Percentiles rank a stretch among this genome's conserved stretches.
Conservation (phyloP, 106 monocot genomes). For the Dendrobium catenatum region DNA sequence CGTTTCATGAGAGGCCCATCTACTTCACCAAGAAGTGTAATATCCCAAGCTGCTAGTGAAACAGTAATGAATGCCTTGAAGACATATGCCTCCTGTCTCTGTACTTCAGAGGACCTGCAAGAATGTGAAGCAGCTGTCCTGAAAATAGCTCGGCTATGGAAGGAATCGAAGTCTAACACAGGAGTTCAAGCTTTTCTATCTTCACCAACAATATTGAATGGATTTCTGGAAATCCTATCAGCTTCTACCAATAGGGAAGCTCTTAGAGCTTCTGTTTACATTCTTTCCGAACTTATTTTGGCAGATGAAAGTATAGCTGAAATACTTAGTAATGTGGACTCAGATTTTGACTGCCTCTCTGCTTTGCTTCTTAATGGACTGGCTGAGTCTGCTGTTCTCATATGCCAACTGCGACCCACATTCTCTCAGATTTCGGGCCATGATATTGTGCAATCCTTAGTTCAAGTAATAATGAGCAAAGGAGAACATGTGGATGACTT, state of each 20-base stretch:
- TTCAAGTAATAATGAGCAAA: slow-evolving; percentile 35
- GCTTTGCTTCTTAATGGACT: slow-evolving; percentile 38
- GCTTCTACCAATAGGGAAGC: slow-evolving; percentile 35
- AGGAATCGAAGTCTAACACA: slow-evolving; percentile 19
- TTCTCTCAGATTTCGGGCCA: slow-evolving; percentile 31
- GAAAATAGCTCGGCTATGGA: slow-evolving; percentile 35
- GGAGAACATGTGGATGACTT: slow-evolving; percentile 18
- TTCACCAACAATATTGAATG: slow-evolving; percentile 31
- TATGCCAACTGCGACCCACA: slow-evolving; percentile 29
- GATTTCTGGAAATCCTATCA: slow-evolving; percentile 41
- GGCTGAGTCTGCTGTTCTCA: slow-evolving; percentile 31
- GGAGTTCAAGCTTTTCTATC: slow-evolving; percentile 26
- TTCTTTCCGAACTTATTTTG: slow-evolving; percentile 30
- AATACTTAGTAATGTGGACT: slow-evolving; percentile 18
- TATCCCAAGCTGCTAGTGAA: slow-evolving; percentile 45
- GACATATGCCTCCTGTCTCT: slow-evolving; percentile 28
- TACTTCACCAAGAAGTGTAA: slow-evolving; percentile 35
- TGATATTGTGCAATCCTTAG: slow-evolving; percentile 26
- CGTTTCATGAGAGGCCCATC: slow-evolving; percentile 24
- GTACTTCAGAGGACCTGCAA: slow-evolving; percentile 52
- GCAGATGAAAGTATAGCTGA: slow-evolving; percentile 29
- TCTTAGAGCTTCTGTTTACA: slow-evolving; percentile 28
- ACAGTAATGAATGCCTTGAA: slow-evolving; percentile 30
- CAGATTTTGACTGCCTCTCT: slow-evolving; percentile 33
- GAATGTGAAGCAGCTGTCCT: slow-evolving; percentile 43